Evolutionary conservation across 495 filamentous ascomycete genomes (phyloP).

Genomic region (Tuber indicum): DNA sequence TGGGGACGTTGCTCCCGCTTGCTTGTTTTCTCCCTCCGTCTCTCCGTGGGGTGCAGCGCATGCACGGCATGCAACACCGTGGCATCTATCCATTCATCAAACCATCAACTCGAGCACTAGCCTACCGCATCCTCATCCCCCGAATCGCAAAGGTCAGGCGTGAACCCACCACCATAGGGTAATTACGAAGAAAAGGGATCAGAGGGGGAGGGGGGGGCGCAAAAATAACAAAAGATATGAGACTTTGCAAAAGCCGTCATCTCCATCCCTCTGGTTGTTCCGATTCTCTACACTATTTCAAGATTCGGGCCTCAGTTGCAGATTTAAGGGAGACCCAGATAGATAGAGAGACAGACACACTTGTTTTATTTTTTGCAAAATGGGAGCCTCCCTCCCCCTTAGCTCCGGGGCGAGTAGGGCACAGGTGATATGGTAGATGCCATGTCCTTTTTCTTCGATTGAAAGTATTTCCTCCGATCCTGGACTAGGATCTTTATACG

Average conservation of each 20-base stretch:
- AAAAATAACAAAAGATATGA: not conserved
- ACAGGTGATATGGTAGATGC: not conserved
- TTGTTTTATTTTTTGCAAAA: conserved; percentile 3
- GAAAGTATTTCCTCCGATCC: not conserved
- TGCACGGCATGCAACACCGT: not conserved
- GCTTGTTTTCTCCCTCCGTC: not conserved
- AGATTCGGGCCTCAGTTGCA: not conserved
- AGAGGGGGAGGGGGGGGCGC: not conserved
- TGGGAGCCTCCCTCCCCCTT: not conserved
- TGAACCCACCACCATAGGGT: not conserved
- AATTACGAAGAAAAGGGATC: not conserved
- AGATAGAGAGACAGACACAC: not conserved
- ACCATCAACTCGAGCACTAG: not conserved
- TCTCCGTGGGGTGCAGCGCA: not conserved
- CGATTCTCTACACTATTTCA: conserved; percentile 4
- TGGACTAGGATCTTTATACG: conserved; percentile 7
- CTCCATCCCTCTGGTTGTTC: not conserved
- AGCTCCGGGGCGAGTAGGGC: not conserved
- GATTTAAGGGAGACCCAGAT: not conserved
- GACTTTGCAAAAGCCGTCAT: not conserved
- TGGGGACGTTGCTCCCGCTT: not conserved
- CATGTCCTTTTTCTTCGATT: not conserved
- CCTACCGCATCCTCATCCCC: not conserved
- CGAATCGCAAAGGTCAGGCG: not conserved
- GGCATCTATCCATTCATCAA: not conserved